Evolutionary conservation across 73 alveolate species (phyloP).

Genomic region (Effrenium voratum): DNA sequence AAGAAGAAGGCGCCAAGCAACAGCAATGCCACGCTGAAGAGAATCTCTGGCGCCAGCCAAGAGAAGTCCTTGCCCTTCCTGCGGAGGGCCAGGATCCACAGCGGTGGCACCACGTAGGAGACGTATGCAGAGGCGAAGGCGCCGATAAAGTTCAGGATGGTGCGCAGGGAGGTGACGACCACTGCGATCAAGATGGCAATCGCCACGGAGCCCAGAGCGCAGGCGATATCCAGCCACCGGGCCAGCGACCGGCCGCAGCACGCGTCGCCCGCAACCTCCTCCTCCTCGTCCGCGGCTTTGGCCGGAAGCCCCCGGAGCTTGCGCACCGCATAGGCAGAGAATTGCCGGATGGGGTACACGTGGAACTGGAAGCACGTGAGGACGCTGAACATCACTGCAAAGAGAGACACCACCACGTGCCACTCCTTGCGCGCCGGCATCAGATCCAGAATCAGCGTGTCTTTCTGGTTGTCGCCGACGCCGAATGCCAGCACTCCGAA

Average conservation of each 20-base stretch:
- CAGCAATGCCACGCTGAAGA: neutral
- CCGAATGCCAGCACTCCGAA: slow-evolving; percentile 57
- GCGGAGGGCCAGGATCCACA: slow-evolving; percentile 43
- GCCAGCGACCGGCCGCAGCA: neutral
- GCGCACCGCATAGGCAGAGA: slow-evolving; percentile 8
- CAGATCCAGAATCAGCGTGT: neutral
- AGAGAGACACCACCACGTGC: neutral
- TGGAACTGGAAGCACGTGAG: slow-evolving; percentile 22
- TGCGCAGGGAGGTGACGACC: slow-evolving; percentile 33
- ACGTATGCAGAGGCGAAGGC: slow-evolving; percentile 46
- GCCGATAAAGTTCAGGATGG: slow-evolving; percentile 36
- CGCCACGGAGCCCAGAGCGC: neutral
- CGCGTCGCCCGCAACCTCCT: neutral
- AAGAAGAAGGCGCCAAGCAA: slow-evolving; percentile 42
- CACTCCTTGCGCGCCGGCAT: neutral
- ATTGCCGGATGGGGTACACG: slow-evolving; percentile 1
- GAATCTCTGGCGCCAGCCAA: slow-evolving; percentile 8
- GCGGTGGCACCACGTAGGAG: slow-evolving; percentile 33
- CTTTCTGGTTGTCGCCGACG: slow-evolving; percentile 4
- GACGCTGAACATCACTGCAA: neutral
- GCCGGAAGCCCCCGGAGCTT: neutral
- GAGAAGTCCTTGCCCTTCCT: slow-evolving; percentile 4
- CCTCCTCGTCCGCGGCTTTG: neutral
- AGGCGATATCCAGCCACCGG: neutral
- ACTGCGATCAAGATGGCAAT: slow-evolving; percentile 16